Base-by-base conservation (phyloP, 2,329 filamentous ascomycete species). In the Raffaelea deltoideospora region DNA sequence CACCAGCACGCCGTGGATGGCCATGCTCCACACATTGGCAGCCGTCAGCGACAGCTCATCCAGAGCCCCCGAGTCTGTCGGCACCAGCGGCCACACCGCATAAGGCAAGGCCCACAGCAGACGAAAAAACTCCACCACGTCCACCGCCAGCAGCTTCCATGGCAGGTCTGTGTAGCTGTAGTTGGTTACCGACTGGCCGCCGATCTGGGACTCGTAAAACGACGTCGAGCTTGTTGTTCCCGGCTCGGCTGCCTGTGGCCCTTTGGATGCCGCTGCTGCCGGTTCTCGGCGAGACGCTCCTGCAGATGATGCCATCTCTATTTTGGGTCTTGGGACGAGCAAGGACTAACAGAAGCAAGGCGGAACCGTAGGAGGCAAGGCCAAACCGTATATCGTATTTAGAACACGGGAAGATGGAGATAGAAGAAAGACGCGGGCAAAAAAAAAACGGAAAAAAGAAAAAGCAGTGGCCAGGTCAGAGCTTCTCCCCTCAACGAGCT, bases 11-110 rank as follows among this genome's bases (percentile, higher is more conserved):
- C 60, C 23, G 46, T 86, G 80, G 6, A 79, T 48, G 14, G 54
- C 47, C 18, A 83, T 52, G 39, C 65, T 69, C 45, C 63, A 65
- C 1, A 74, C 24, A 44, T 85, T 85, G 31, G 56, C 51, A 13
- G 48, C 40, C 0, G 69, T 76, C 1, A 65, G 64, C 41, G 75
- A 68, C 15, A 85, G 58, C 56, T 87, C 81, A 46, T 77, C 74
- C 33, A 80, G 57, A 34, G 62, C 47, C 13, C 60, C 68, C 2
- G 69, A 70, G 30, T 61, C 60, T 37, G 58, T 58, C 2, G 74
- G 66, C 13, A 50, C 53, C 8, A 76, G 31, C 0, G 79, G 79
- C 45, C 67, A 59, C n/a, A 82, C 37, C 26, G 81, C 59, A 51
- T 68, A 72, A 3, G 74, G 75, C 17, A 80, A 50, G 4, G 67